A percentile compares a stretch with the other conserved stretches of the same genome.
Conservation (phyloP, 2,329 filamentous ascomycete genomes). For the Magnaporthiopsis incrustans region DNA sequence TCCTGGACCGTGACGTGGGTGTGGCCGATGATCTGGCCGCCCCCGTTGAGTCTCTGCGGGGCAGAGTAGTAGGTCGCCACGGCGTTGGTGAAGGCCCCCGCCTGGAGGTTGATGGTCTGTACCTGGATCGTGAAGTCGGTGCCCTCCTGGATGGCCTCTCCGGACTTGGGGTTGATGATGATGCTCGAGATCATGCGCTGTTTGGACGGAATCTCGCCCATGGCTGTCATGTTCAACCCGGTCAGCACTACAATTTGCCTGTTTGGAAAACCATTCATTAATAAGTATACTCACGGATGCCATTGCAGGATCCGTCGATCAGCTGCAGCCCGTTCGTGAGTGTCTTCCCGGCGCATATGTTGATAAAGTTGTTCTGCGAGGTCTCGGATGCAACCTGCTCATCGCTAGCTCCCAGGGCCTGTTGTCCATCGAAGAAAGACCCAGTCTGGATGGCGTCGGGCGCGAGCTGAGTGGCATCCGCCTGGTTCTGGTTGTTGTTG, state of each 20-base stretch:
- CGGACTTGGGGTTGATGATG: constrained; percentile 42
- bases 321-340: constrained; percentile 55
- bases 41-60: constrained; percentile 42
- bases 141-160: constrained; percentile 37
- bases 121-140: constrained; percentile 44
- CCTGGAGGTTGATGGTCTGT: constrained; percentile 41
- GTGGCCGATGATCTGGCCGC: constrained; percentile 48
- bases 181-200: constrained; percentile 48
- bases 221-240: constrained; percentile 26
- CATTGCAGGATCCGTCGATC: constrained; percentile 53
- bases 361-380: constrained; percentile 50
- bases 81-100: constrained; percentile 55
- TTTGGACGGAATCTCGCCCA: constrained; percentile 50
- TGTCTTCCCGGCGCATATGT: constrained; percentile 47
- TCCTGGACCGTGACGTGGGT: constrained; percentile 52
- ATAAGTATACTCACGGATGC: constrained; percentile 37
- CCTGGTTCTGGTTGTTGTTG: constrained; percentile 11
- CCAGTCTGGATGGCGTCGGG: constrained; percentile 24
- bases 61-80: constrained; percentile 51
- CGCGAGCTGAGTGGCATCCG: constrained; percentile 17
- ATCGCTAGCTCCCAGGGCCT: constrained; percentile 22
- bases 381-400: constrained; percentile 20
- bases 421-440: constrained; percentile 25
- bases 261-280: too few relatives aligned
- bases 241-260: background rate